These are phyloP conservation scores for Dissophora ornata DNA, from an alignment of 192 early-diverging fungal genomes.

Conservation along the genomic window DNA sequence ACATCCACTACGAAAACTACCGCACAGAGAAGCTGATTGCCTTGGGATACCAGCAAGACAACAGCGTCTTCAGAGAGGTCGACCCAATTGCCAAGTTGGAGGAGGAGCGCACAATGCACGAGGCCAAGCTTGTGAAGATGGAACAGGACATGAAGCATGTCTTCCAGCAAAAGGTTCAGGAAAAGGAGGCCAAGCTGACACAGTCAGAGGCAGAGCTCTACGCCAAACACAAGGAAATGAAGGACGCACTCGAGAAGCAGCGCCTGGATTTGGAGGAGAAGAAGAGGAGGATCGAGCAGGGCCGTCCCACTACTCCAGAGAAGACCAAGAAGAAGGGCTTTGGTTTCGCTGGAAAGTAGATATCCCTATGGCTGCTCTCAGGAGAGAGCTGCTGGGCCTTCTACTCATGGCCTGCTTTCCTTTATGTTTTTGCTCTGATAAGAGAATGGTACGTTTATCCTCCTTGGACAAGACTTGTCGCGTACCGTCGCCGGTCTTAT, in stretches of 20 bases:
- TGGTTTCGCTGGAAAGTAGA: conserved; percentile 66
- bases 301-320: conserved; percentile 77
- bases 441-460: no score
- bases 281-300: conserved; percentile 87
- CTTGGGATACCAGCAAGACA: conserved; percentile 86
- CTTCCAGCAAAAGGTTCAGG: conserved; percentile 98
- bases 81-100: conserved; percentile 86
- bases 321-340: conserved; percentile 82
- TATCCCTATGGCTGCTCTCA: no score
- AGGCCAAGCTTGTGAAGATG: conserved; percentile 98
- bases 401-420: no score
- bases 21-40: conserved; percentile 93
- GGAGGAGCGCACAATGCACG: conserved; percentile 91
- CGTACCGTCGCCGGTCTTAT: no score
- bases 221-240: conserved; percentile 98
- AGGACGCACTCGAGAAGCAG: conserved; percentile 96
- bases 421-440: no score
- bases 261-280: conserved; percentile 93
- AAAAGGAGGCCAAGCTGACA: conserved; percentile 98
- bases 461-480: no score
- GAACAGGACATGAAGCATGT: conserved; percentile 99
- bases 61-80: conserved; percentile 83
- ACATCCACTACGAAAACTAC: conserved; percentile 95
- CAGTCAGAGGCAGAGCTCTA: conserved; percentile 97
- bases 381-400: no score